Evolutionary conservation across 441 rosid species (phyloP).

Genomic region (Adansonia gregorii): DNA sequence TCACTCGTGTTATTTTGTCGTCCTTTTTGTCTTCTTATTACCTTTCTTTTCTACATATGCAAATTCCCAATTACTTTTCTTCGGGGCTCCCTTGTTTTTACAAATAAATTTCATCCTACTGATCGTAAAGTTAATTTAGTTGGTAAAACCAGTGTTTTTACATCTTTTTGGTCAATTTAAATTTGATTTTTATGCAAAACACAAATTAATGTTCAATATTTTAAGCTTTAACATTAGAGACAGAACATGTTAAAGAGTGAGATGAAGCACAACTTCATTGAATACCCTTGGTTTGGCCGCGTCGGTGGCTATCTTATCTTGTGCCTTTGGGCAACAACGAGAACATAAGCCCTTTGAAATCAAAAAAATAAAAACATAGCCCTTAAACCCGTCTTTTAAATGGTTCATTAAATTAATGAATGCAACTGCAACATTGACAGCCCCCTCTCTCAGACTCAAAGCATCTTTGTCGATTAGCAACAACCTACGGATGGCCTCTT

Average conservation of each 20-base stretch:
- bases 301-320: no score
- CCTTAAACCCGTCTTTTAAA: background rate
- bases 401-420: background rate
- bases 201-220: background rate
- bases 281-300: no score
- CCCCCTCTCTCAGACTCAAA: background rate
- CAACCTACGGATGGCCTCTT: background rate
- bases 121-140: background rate
- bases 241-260: background rate
- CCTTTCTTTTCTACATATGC: background rate
- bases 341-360: background rate
- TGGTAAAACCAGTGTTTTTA: background rate
- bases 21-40: background rate
- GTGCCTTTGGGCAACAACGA: background rate
- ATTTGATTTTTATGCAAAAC: background rate
- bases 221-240: background rate
- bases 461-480: background rate
- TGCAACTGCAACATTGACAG: background rate
- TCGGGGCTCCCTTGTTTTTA: no score
- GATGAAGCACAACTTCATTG: background rate
- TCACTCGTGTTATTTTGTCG: background rate
- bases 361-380: background rate
- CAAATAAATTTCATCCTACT: background rate
- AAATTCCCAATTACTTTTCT: background rate
- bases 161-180: background rate